Percentiles rank a stretch among this genome's conserved stretches.
Evolutionary conservation across 495 filamentous ascomycete species (phyloP).

Genomic region (Xylaria scruposa): DNA sequence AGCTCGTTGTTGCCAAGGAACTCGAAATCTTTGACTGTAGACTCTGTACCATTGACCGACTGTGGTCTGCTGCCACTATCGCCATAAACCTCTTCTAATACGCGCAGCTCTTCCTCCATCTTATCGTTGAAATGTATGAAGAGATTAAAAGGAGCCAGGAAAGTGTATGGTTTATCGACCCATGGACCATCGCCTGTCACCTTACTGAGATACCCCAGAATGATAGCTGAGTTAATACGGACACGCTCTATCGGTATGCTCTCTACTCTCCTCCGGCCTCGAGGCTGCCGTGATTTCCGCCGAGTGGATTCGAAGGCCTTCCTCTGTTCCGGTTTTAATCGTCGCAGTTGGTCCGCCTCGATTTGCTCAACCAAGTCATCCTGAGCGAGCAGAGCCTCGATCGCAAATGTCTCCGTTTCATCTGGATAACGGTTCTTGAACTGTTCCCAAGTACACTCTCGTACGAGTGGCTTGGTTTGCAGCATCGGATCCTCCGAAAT

Average conservation of each 20-base stretch:
- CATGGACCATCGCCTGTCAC: conserved; percentile 35
- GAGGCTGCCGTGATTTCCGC: conserved; percentile 31
- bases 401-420: conserved; percentile 40
- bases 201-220: conserved; percentile 42
- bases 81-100: conserved; percentile 45
- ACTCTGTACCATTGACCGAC: background rate
- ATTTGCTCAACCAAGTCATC: conserved; percentile 30
- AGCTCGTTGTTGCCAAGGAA: conserved; percentile 38
- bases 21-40: conserved; percentile 21
- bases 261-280: conserved; percentile 31
- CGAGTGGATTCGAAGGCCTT: conserved; percentile 25
- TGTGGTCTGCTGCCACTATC: conserved; percentile 19
- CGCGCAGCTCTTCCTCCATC: conserved; percentile 42
- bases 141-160: conserved; percentile 48
- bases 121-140: conserved; percentile 46
- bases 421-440: conserved; percentile 49
- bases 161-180: conserved; percentile 41
- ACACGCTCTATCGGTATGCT: conserved; percentile 44
- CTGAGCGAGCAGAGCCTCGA: conserved; percentile 41
- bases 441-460: conserved; percentile 44
- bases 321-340: conserved; percentile 26
- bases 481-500: conserved; percentile 22
- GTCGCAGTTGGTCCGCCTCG: conserved; percentile 24
- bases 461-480: conserved; percentile 33
- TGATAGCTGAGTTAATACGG: conserved; percentile 48